Conservation (phyloP, 768 basidiomycete genomes). For the Chalciporus pseudorubinellus region DNA sequence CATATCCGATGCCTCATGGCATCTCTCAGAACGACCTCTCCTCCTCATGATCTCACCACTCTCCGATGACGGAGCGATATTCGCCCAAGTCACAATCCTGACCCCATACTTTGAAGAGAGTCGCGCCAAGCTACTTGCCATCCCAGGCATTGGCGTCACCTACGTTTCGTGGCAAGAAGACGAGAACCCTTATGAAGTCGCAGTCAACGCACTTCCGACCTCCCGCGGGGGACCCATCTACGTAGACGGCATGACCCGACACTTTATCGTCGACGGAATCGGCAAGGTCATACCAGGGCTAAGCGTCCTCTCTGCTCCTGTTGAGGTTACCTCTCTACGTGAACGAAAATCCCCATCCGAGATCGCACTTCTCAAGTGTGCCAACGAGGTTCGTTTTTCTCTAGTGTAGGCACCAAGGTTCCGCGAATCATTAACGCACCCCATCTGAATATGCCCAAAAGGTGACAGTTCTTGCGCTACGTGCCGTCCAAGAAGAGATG, state of each 20-base stretch:
- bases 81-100: conserved; percentile 54
- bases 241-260: conserved; percentile 58
- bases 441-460: conserved; percentile 34
- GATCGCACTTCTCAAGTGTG: conserved; percentile 69
- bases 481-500: conserved; percentile 58
- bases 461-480: conserved; percentile 77
- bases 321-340: conserved; percentile 55
- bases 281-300: conserved; percentile 40
- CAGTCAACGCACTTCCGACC: conserved; percentile 31
- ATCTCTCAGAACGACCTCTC: conserved; percentile 75
- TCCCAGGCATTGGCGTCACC: conserved; percentile 46
- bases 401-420: not conserved
- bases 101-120: conserved; percentile 77
- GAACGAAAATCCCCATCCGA: conserved; percentile 76
- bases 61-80: conserved; percentile 23
- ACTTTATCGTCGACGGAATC: conserved; percentile 67
- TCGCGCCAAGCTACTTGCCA: conserved; percentile 57
- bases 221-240: conserved; percentile 41
- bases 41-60: conserved; percentile 60
- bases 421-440: not conserved
- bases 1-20: conserved; percentile 61
- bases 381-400: conserved; percentile 59
- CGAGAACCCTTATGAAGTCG: conserved; percentile 59
- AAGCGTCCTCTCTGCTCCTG: conserved; percentile 48
- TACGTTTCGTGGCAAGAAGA: conserved; percentile 69